Evolutionary conservation across 2,329 filamentous ascomycete genomes (phyloP).

Genomic region (Cordyceps cicadae): DNA sequence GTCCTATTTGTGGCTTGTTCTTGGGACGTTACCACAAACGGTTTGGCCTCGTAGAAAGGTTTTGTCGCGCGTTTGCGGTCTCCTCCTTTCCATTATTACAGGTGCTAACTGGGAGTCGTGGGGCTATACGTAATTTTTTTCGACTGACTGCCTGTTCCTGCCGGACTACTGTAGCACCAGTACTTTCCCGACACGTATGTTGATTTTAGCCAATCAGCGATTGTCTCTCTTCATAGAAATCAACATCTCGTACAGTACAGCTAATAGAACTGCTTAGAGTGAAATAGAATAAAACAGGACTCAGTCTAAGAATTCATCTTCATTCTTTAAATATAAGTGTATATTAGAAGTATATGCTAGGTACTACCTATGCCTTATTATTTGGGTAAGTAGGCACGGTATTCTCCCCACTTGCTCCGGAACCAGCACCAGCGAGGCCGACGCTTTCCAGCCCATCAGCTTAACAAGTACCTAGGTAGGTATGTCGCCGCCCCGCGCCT

Average conservation of each 20-base stretch:
- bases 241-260: too few species aligned
- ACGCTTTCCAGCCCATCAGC: slow-evolving; percentile 9
- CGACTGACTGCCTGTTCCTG: neutral
- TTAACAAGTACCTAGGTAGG: too few species aligned
- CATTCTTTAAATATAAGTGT: too few species aligned
- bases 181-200: slow-evolving; percentile 9
- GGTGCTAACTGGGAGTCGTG: neutral
- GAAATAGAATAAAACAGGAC: too few species aligned
- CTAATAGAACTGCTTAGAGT: too few species aligned
- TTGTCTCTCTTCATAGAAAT: neutral
- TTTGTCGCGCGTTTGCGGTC: slow-evolving; percentile 7
- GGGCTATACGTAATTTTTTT: neutral
- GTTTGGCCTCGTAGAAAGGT: slow-evolving; percentile 6
- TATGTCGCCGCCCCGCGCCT: slow-evolving; percentile 8
- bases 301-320: too few species aligned
- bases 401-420: neutral
- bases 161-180: neutral
- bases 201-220: neutral
- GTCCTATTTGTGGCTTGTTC: slow-evolving; percentile 7
- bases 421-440: slow-evolving; percentile 1
- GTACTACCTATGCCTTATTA: too few species aligned
- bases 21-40: slow-evolving; percentile 10
- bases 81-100: slow-evolving; percentile 1
- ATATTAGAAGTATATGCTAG: too few species aligned
- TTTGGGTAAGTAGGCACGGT: too few species aligned